Base-by-base conservation (phyloP, 805 yeast genomes). In the Saccharomycopsis fermentans region DNA sequence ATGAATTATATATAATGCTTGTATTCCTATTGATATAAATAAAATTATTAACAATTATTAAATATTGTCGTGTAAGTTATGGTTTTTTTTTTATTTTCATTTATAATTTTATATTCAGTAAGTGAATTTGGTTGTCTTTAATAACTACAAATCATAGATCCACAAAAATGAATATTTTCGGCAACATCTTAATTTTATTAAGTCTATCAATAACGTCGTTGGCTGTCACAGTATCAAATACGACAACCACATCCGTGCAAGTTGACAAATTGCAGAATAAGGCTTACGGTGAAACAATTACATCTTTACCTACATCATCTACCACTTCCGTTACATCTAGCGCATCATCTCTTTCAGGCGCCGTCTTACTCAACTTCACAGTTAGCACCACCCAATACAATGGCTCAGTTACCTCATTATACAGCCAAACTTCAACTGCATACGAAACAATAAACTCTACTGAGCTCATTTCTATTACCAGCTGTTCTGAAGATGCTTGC, bases 381-480 rank as follows among this genome's bases (percentile, higher is more conserved):
- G 50, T 43, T 43, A 43, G 50, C n/a, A 43, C 50, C 50, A 43
- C 50, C 4, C 50, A 43, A 8, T 43, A 43, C 50, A 43, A 43
- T 24, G 27, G 29, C 29, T 43, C 50, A 16, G 12, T 43, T 24
- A 43, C 16, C 29, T 24, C 50, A 8, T 43, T 19, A 14, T 43
- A 21, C 50, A 43, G 24, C 2, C 21, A 29, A 12, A 43, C 50
- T 43, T 43, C 50, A 5, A 43, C 50, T 43, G 29, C 50, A 21
- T 43, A 43, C 17, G 21, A 32, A 9, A 50, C 54, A 6, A 27
- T 11, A 21, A 11, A 32, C n/a, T 52, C 58, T 11, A 70, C 74
- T 58, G 70, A 70, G 48, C 61, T 69, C 54, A 59, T 72, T 43
- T 63, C 68, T 24, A 51, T 65, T 52, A 67, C 69, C 16, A 62